Evolutionary conservation across 331 rosid species (phyloP).

Genomic region (Dryas integrifolia): DNA sequence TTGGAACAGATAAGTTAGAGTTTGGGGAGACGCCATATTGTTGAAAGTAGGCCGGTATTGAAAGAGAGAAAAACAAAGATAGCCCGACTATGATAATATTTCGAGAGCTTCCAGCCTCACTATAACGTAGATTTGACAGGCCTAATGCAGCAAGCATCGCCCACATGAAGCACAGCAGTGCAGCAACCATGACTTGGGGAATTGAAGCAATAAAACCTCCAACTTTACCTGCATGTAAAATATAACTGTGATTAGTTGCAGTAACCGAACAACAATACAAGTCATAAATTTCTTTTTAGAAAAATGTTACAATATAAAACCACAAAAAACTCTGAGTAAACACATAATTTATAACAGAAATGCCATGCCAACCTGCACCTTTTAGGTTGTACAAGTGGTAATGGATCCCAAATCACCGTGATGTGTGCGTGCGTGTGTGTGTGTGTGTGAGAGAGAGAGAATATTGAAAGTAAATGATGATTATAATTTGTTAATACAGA

Average conservation of each 20-base stretch:
- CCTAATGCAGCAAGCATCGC: conserved; percentile 97
- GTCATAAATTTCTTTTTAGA: too few relatives aligned
- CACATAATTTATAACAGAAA: too few relatives aligned
- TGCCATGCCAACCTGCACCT: not conserved
- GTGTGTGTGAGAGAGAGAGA: not conserved
- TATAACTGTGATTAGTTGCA: conserved; percentile 10
- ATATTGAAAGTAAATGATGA: not conserved
- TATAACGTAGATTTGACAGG: conserved; percentile 92
- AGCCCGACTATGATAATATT: conserved; percentile 93
- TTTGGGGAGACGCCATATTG: conserved; percentile 83
- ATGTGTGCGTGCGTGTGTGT: not conserved
- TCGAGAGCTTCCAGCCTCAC: conserved; percentile 99
- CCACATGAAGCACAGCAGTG: conserved; percentile 98
- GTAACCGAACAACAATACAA: not conserved
- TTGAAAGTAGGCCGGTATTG: conserved; percentile 95
- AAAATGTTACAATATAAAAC: too few relatives aligned
- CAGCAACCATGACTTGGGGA: conserved; percentile 97
- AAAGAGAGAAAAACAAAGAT: conserved; percentile 88
- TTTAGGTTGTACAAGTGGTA: not conserved
- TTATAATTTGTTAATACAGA: not conserved
- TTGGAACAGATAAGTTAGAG: conserved; percentile 79
- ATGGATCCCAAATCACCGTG: not conserved
- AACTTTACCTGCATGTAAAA: conserved; percentile 65
- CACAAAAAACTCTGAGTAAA: too few relatives aligned
- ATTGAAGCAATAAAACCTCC: conserved; percentile 98